Conservation (phyloP, 78 protist genomes). For the Dictyostelium capitatum region DNA sequence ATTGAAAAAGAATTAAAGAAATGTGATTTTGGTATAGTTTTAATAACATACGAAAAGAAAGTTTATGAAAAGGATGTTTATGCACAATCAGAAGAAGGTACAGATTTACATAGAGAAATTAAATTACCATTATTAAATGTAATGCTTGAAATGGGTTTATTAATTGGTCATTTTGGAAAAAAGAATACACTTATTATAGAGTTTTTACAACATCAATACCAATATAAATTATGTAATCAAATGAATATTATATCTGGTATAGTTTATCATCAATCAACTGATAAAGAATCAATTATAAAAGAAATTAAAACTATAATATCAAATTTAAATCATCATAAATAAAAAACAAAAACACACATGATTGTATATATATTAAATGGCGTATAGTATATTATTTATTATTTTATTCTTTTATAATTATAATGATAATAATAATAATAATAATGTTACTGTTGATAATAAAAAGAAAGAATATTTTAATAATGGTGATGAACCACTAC, state of each 20-base stretch:
- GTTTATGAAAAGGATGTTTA: background rate
- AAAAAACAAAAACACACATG: too few relatives aligned
- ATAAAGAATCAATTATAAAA: background rate
- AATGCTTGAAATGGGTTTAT: background rate
- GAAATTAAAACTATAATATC: background rate
- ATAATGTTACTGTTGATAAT: background rate
- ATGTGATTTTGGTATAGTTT: background rate
- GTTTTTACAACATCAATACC: background rate
- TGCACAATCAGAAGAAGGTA: background rate
- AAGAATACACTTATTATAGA: background rate
- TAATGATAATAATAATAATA: background rate
- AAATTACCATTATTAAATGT: background rate
- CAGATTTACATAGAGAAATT: background rate
- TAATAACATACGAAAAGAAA: background rate
- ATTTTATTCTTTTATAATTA: background rate
- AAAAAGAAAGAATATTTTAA: background rate
- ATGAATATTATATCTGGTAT: background rate
- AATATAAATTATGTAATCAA: background rate
- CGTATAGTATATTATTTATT: background rate
- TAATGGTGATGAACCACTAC: background rate
- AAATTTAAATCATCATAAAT: too few relatives aligned
- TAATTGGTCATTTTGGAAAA: slow-evolving; percentile 3
- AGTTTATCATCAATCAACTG: background rate
- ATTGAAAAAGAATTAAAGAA: background rate
- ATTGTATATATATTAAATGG: too few relatives aligned